A percentile compares a stretch with the other conserved stretches of the same genome.
Conservation (phyloP, 2,329 filamentous ascomycete species). For the Apiospora hydei region DNA sequence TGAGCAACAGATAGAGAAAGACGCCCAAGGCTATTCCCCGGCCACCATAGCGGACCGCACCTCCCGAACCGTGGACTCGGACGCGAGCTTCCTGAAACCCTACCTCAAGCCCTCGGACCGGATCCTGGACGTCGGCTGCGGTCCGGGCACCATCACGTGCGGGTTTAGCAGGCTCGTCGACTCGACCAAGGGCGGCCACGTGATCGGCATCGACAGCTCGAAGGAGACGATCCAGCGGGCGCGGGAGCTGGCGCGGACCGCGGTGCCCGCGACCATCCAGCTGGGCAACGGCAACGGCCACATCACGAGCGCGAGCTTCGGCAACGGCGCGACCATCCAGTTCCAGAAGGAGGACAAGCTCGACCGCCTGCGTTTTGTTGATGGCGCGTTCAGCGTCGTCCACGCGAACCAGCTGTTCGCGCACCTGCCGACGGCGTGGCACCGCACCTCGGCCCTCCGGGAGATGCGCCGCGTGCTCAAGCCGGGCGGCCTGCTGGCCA, state of each 20-base stretch:
- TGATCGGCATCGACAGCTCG: conserved; percentile 50
- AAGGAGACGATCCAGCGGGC: conserved; percentile 43
- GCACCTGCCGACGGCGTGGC: conserved; percentile 46
- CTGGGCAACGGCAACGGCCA: neutral
- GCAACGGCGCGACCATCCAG: conserved; percentile 25
- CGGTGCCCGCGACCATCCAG: conserved; percentile 25
- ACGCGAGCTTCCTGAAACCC: conserved; percentile 52
- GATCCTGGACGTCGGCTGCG: conserved; percentile 57
- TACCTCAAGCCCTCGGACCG: conserved; percentile 46
- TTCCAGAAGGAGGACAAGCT: conserved; percentile 46
- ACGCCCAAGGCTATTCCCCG: conserved; percentile 49
- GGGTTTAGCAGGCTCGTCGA: conserved; percentile 48
- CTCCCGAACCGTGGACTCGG: conserved; percentile 51
- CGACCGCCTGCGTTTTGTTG: conserved; percentile 46
- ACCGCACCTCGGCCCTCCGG: conserved; percentile 40
- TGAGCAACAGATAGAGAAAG: conserved; percentile 27
- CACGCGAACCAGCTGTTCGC: conserved; percentile 52
- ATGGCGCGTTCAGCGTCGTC: conserved; percentile 51
- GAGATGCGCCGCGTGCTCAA: conserved; percentile 54
- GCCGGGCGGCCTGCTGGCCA: conserved; percentile 50
- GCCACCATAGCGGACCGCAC: conserved; percentile 47
- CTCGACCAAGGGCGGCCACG: conserved; percentile 15
- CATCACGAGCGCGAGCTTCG: conserved; percentile 25
- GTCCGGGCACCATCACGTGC: conserved; percentile 56
- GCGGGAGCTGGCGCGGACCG: conserved; percentile 15